Evolutionary conservation across 2,329 filamentous ascomycete species (phyloP), one percentile per base, ranked within the genome.

Genomic region (Colletotrichum cordylinicola): DNA sequence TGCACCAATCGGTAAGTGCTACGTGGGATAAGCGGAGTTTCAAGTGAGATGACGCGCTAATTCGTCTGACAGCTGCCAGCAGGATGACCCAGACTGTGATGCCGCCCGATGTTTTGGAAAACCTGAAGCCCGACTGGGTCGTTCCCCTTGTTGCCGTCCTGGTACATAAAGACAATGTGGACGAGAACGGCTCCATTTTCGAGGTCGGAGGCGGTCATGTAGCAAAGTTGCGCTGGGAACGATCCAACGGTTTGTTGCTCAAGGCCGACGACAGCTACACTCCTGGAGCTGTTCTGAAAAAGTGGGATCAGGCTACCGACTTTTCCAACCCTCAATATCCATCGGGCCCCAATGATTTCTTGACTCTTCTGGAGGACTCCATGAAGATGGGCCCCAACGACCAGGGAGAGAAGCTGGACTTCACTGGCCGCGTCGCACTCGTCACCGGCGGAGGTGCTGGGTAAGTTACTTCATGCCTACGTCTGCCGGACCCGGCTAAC

Each of bases 31-130:
- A 24, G 71, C 61, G 71, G 66, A 70, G 71, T n/a, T 21, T 21
- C 21, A 4, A n/a, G 33, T 31, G 27, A n/a, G 39, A 55, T 33
- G 33, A 5, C 10, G 15, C 16, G 61, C 74, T 76, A 75, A 76
- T 31, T 39, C 52, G 60, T 13, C 21, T 31, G 27, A 29, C 73
- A 92, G 96, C 96, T 80, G 97, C 96, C 77, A 97, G 94, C 87
- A 93, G 96, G 84, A 98, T 98, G 96, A 98, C 96, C 58, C 92
- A 96, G 84, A 98, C 96, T 21, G 91, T 98, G 79, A 96, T 98
- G 95, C 96, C 96, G 39, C 95, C 95, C n/a, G 96, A 98, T 83
- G 91, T 98, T 52, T 90, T 98, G 80, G 93, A 94, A 80, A 93
- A 92, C 82, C 90, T 98, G 78, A 96, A 94, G 89, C 97, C 97